Conservation (phyloP, 805 yeast species). For the Spathaspora hagerdaliae region DNA sequence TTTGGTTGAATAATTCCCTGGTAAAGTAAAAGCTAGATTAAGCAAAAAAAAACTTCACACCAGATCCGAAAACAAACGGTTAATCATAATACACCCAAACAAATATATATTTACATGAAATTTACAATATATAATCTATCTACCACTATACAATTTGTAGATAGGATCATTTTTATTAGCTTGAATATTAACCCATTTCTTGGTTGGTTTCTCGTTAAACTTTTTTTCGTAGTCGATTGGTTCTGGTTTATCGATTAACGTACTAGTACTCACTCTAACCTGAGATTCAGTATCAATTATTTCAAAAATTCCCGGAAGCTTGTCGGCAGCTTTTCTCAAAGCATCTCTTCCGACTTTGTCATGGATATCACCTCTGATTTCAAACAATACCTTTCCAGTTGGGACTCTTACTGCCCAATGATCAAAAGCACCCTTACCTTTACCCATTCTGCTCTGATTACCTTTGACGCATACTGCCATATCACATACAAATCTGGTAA, state of each 20-base stretch:
- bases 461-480: constrained; percentile 94
- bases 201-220: constrained; percentile 59
- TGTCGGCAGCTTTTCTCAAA: constrained; percentile 82
- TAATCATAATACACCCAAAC: background rate
- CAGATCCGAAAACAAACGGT: too few relatives aligned
- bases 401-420: constrained; percentile 97
- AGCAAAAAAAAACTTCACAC: too few relatives aligned
- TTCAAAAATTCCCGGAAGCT: constrained; percentile 90
- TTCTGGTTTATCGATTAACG: constrained; percentile 46
- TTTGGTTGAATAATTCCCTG: background rate
- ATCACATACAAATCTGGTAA: constrained; percentile 79
- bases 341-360: constrained; percentile 89
- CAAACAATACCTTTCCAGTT: constrained; percentile 89
- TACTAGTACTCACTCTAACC: constrained; percentile 68
- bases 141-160: constrained; percentile 59
- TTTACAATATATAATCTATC: constrained; percentile 28
- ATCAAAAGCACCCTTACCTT: constrained; percentile 96
- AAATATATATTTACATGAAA: constrained; percentile 1
- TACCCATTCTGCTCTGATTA: constrained; percentile 99
- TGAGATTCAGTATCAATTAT: constrained; percentile 62
- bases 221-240: constrained; percentile 51
- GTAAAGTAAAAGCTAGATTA: too few relatives aligned
- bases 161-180: constrained; percentile 43
- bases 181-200: constrained; percentile 53
- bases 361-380: constrained; percentile 77